Conservation (phyloP, 345 rosid genomes). For the Lumnitzera racemosa region DNA sequence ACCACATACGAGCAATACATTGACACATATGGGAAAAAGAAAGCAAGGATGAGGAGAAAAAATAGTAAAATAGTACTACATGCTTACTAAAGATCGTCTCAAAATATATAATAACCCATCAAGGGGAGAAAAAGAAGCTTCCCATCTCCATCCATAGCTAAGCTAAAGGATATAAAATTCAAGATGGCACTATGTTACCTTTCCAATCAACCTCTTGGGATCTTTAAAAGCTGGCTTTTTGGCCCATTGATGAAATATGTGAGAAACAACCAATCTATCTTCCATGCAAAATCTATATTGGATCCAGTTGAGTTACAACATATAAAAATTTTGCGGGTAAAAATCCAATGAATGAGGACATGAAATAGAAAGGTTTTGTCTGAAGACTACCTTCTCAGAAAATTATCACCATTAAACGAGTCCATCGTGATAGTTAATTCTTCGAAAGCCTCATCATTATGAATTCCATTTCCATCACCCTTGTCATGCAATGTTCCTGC, state of each 20-base stretch:
- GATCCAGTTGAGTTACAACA: not conserved
- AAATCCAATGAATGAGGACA: not conserved
- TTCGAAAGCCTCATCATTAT: conserved; percentile 26
- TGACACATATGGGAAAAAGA: too few relatives aligned
- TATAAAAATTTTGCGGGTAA: not conserved
- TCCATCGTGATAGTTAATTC: conserved; percentile 31
- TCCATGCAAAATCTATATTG: conserved; percentile 63
- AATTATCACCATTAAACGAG: conserved; percentile 42
- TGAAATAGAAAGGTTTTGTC: not conserved
- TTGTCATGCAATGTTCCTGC: conserved; percentile 15
- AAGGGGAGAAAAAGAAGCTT: not conserved
- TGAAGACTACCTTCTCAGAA: conserved; percentile 63
- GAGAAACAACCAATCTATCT: conserved; percentile 76
- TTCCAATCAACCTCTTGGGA: conserved; percentile 76
- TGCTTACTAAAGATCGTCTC: too few relatives aligned
- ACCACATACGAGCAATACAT: too few relatives aligned
- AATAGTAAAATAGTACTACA: too few relatives aligned
- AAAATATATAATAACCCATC: not conserved
- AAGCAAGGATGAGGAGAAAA: too few relatives aligned
- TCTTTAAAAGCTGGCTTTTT: conserved; percentile 84
- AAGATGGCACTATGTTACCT: conserved; percentile 27
- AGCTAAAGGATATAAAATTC: not conserved
- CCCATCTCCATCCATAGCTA: not conserved
- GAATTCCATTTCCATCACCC: conserved; percentile 20
- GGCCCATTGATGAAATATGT: conserved; percentile 91